Evolutionary conservation across 768 basidiomycete species (phyloP).

Genomic region (Trametes coccinea): DNA sequence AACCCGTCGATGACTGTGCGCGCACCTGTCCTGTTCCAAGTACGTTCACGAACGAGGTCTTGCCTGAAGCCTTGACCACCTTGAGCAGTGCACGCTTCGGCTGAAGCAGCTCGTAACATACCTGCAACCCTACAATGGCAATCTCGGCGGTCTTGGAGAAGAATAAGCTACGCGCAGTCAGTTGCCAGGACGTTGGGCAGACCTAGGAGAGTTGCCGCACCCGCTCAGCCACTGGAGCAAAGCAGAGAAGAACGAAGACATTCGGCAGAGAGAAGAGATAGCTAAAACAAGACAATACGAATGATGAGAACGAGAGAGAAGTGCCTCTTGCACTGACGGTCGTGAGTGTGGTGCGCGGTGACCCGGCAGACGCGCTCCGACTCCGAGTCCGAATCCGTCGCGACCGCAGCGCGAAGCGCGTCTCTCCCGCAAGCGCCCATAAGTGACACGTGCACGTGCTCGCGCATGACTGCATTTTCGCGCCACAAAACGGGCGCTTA

Average conservation of each 20-base stretch:
- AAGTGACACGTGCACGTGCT: not conserved
- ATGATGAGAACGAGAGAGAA: not conserved
- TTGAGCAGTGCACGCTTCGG: not conserved
- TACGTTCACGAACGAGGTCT: slow-evolving; percentile 93
- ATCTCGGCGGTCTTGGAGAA: slow-evolving; percentile 88
- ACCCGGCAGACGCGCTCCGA: not conserved
- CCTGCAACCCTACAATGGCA: slow-evolving; percentile 90
- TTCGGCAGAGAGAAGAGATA: not conserved
- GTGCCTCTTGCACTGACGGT: no score
- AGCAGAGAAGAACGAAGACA: slow-evolving; percentile 46
- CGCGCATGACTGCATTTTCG: not conserved
- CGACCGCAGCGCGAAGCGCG: not conserved
- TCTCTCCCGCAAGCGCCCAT: not conserved
- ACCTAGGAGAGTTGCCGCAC: slow-evolving; percentile 29
- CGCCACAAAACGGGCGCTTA: not conserved
- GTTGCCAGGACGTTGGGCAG: slow-evolving; percentile 1
- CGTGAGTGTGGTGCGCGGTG: no score
- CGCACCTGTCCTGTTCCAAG: slow-evolving; percentile 80
- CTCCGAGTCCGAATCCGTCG: slow-evolving; percentile 1
- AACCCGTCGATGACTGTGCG: not conserved
- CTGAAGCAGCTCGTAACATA: slow-evolving; percentile 24
- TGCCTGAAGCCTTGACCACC: slow-evolving; percentile 76
- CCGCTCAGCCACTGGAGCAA: slow-evolving; percentile 60
- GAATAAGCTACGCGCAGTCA: slow-evolving; percentile 56
- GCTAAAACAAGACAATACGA: not conserved